Conservation (phyloP, 371 early-diverging fungal species). For the Batrachochytrium dendrobatidis region DNA sequence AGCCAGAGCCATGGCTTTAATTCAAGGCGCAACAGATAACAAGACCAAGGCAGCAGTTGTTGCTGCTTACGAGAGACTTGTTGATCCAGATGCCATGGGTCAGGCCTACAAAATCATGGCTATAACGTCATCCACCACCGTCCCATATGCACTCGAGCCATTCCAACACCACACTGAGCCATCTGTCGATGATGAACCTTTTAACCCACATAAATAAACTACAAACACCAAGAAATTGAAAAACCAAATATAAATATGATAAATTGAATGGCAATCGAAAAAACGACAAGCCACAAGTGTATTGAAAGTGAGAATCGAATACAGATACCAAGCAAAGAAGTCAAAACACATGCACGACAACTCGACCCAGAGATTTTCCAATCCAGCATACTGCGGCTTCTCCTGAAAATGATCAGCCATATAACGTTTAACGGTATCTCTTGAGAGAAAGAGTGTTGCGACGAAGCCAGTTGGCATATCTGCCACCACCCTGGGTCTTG, state of each 20-base stretch:
- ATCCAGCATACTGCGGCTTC: too few species aligned
- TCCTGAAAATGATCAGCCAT: neutral
- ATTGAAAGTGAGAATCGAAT: too few species aligned
- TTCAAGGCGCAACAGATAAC: slow-evolving; percentile 43
- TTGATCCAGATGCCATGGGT: slow-evolving; percentile 31
- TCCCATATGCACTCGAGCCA: slow-evolving; percentile 26
- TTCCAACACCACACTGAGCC: too few species aligned
- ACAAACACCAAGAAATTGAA: neutral
- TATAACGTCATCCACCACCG: slow-evolving; percentile 9
- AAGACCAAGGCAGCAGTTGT: slow-evolving; percentile 45
- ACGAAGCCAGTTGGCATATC: slow-evolving; percentile 68
- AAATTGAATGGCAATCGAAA: too few species aligned
- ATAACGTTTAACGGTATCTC: slow-evolving; percentile 42
- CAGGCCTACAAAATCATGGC: slow-evolving; percentile 31
- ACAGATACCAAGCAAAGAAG: too few species aligned
- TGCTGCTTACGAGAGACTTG: slow-evolving; percentile 52
- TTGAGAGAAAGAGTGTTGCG: slow-evolving; percentile 59
- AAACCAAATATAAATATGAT: neutral
- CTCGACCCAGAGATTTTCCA: too few species aligned
- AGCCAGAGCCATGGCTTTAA: slow-evolving; percentile 61
- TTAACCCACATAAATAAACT: neutral
- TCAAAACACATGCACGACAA: too few species aligned
- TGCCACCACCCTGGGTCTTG: slow-evolving; percentile 97
- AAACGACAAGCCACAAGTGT: too few species aligned
- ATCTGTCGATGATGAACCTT: neutral